A percentile compares a stretch with the other conserved stretches of the same genome.
Evolutionary conservation across 768 basidiomycete genomes (phyloP).

Genomic region (Suillus discolor): DNA sequence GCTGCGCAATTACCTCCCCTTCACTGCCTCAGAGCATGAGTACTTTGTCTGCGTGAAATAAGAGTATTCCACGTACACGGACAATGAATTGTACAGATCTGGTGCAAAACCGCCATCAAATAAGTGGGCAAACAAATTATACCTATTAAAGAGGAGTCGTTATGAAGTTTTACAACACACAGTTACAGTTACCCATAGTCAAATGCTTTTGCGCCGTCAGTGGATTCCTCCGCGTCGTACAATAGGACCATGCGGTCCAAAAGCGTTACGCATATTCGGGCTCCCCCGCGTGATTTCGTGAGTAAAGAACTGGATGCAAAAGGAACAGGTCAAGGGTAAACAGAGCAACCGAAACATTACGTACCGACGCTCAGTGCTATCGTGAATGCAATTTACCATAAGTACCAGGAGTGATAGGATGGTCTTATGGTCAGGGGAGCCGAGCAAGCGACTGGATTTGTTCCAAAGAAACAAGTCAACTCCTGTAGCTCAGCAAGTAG

Average conservation of each 20-base stretch:
- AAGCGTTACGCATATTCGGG: conserved; percentile 65
- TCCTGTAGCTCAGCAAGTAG: conserved; percentile 5
- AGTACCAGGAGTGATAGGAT: conserved; percentile 67
- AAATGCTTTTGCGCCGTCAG: conserved; percentile 68
- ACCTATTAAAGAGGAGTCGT: conserved; percentile 43
- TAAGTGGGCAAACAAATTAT: conserved; percentile 63
- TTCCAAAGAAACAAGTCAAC: conserved; percentile 7
- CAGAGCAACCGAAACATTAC: conserved; percentile 24
- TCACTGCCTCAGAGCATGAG: conserved; percentile 41
- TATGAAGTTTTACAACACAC: conserved; percentile 10
- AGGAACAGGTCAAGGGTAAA: background rate
- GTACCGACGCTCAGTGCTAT: conserved; percentile 57
- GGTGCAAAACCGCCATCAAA: conserved; percentile 62
- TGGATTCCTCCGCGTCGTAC: conserved; percentile 67
- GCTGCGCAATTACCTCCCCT: conserved; percentile 77
- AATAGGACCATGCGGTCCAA: conserved; percentile 73
- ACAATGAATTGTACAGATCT: conserved; percentile 60
- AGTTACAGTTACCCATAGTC: conserved; percentile 61
- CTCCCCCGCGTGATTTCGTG: conserved; percentile 53
- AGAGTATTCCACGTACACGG: conserved; percentile 49
- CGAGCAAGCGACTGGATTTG: conserved; percentile 54
- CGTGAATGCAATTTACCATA: conserved; percentile 70
- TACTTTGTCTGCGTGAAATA: conserved; percentile 8
- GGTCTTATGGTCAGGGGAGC: conserved; percentile 64
- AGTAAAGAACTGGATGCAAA: conserved; percentile 38